Percentiles rank a stretch among this genome's conserved stretches.
Conservation (phyloP, 768 basidiomycete genomes). For the Tulasnella sp. region DNA sequence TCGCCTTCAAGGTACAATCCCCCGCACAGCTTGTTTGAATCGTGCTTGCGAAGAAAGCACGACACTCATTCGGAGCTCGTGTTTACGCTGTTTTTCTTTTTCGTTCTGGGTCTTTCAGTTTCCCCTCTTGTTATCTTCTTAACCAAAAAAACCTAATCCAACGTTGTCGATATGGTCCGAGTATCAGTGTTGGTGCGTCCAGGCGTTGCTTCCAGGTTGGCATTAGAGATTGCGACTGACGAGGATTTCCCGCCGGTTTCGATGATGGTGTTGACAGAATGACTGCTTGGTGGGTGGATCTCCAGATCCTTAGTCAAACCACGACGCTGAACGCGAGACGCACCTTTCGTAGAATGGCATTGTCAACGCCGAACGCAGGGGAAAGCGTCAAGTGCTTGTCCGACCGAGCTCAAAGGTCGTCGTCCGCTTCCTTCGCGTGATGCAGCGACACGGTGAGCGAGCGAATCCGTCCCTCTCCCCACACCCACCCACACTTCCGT, state of each 20-base stretch:
- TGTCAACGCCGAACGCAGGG: no score
- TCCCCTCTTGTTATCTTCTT: slow-evolving; percentile 1
- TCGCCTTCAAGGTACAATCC: slow-evolving; percentile 17
- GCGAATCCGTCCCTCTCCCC: no score
- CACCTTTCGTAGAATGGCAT: no score
- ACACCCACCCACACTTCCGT: no score
- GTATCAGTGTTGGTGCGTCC: slow-evolving; percentile 67
- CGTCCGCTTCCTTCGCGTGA: no score
- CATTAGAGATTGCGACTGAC: background rate
- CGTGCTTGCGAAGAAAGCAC: slow-evolving; percentile 69
- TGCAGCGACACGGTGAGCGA: no score
- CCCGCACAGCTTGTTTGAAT: slow-evolving; percentile 53
- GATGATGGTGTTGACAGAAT: slow-evolving; percentile 42
- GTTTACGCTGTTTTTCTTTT: slow-evolving; percentile 36
- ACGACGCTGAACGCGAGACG: no score
- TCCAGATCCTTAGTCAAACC: no score
- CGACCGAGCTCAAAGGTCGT: no score
- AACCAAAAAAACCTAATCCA: slow-evolving; percentile 29
- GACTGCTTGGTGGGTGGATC: slow-evolving; percentile 52
- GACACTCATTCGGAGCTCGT: slow-evolving; percentile 76
- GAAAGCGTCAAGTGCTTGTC: no score
- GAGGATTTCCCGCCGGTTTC: background rate
- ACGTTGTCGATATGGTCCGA: slow-evolving; percentile 61
- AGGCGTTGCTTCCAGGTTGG: background rate
- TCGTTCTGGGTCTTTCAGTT: slow-evolving; percentile 31